phyloP scores from a whole-genome alignment of 495 filamentous ascomycete species.

The Glarea lozoyensis region DNA sequence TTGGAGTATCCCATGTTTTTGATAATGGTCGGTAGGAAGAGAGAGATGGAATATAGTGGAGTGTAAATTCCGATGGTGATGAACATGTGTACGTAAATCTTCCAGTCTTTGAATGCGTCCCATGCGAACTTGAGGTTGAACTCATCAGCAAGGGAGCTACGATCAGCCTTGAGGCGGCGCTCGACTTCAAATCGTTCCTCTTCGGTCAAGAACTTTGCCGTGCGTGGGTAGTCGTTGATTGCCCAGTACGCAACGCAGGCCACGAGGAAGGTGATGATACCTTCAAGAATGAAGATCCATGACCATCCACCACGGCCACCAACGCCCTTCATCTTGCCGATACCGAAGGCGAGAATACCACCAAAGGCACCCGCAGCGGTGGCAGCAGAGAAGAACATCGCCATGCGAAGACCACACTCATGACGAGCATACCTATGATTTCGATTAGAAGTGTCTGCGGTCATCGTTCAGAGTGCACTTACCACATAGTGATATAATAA shows the following conservation, averaged over 20 bases:
- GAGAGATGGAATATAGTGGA: conserved; percentile 54
- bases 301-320: conserved; percentile 46
- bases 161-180: conserved; percentile 37
- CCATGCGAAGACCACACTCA: conserved; percentile 48
- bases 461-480: conserved; percentile 36
- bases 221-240: conserved; percentile 48
- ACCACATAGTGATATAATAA: conserved; percentile 74
- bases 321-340: conserved; percentile 45
- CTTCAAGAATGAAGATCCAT: conserved; percentile 62
- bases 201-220: conserved; percentile 38
- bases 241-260: conserved; percentile 36
- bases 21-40: conserved; percentile 65
- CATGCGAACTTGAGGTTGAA: conserved; percentile 62
- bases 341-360: conserved; percentile 50
- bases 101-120: conserved; percentile 54
- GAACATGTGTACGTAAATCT: conserved; percentile 42
- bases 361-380: conserved; percentile 50
- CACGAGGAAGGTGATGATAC: conserved; percentile 24
- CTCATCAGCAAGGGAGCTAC: conserved; percentile 60
- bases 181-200: conserved; percentile 42
- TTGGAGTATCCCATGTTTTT: conserved; percentile 53
- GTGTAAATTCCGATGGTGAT: conserved; percentile 41
- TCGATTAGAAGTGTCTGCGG: not conserved
- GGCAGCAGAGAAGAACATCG: conserved; percentile 44
- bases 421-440: conserved; percentile 47